Conservation (phyloP, 192 early-diverging fungal genomes). For the Gonapodya prolifera region DNA sequence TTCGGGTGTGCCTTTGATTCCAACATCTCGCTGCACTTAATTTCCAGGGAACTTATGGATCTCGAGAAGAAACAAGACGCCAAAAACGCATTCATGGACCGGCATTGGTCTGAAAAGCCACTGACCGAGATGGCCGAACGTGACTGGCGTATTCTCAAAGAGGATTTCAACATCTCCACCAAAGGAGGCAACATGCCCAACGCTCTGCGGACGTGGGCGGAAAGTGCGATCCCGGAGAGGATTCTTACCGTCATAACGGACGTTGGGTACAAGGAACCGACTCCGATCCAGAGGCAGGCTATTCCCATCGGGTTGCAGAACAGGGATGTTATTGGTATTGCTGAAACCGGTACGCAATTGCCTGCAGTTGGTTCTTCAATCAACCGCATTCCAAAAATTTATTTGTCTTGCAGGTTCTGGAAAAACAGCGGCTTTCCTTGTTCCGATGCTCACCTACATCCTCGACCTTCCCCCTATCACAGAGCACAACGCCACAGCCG, state of each 20-base stretch:
- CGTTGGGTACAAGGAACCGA: constrained; percentile 86
- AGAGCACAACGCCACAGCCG: constrained; percentile 65
- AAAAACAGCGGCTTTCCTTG: constrained; percentile 91
- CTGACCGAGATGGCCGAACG: constrained; percentile 85
- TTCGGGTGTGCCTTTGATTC: not conserved
- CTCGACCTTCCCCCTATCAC: constrained; percentile 60
- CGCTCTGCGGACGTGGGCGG: constrained; percentile 79
- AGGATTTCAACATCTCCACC: constrained; percentile 91
- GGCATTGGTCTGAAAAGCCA: constrained; percentile 91
- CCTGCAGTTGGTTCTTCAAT: too few species aligned
- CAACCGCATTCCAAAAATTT: too few species aligned
- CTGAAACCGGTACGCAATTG: constrained; percentile 68
- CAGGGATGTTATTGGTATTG: constrained; percentile 77
- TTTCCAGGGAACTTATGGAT: constrained; percentile 49
- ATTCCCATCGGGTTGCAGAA: constrained; percentile 94
- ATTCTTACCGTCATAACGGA: constrained; percentile 65
- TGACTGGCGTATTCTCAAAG: constrained; percentile 99
- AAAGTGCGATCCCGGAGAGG: constrained; percentile 54
- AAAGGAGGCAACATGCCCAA: constrained; percentile 86
- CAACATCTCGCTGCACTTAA: too few species aligned
- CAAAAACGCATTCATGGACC: constrained; percentile 71
- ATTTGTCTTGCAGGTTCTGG: constrained; percentile 64
- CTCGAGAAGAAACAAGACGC: constrained; percentile 49
- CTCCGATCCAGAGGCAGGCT: constrained; percentile 94
- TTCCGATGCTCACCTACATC: constrained; percentile 90